These are phyloP conservation scores for Yarrowia sp. DNA, from an alignment of 805 yeast species.

Conservation along the genomic window DNA sequence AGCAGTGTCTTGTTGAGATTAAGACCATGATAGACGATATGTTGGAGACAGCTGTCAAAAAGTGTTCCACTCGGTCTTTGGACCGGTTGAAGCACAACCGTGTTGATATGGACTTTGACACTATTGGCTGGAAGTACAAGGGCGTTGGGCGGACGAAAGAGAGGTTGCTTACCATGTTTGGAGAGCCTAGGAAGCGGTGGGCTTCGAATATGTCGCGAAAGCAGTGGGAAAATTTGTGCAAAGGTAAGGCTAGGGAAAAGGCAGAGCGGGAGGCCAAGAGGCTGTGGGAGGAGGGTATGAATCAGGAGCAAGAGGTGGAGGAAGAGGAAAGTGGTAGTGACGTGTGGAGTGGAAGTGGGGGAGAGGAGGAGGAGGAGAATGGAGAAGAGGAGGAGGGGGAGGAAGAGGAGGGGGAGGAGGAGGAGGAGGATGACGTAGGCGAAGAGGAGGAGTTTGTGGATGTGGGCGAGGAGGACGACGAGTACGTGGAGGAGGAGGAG, in stretches of 20 bases:
- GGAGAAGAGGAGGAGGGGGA: background rate
- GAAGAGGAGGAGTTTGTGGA: no score
- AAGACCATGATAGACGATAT: conserved; percentile 24
- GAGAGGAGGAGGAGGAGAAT: background rate
- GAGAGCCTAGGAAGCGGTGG: no score
- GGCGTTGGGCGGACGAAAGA: background rate
- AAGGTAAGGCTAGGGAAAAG: no score
- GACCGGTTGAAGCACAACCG: no score
- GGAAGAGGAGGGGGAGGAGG: background rate
- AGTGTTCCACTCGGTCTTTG: background rate
- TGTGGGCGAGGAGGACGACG: no score
- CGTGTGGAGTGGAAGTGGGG: background rate
- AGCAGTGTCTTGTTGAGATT: conserved; percentile 19
- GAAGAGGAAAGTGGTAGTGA: background rate
- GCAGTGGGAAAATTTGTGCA: no score
- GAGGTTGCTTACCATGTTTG: background rate
- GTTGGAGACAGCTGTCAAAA: background rate
- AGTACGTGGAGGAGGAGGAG: no score
- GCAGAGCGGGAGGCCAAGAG: no score
- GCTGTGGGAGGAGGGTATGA: no score
- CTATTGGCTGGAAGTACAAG: background rate
- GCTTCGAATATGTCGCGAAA: no score
- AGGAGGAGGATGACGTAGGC: no score
- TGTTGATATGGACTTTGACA: background rate
- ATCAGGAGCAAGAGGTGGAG: background rate